These are phyloP conservation scores for Xylaria digitata DNA, from an alignment of 2,329 filamentous ascomycete species.

Conservation along the genomic window DNA sequence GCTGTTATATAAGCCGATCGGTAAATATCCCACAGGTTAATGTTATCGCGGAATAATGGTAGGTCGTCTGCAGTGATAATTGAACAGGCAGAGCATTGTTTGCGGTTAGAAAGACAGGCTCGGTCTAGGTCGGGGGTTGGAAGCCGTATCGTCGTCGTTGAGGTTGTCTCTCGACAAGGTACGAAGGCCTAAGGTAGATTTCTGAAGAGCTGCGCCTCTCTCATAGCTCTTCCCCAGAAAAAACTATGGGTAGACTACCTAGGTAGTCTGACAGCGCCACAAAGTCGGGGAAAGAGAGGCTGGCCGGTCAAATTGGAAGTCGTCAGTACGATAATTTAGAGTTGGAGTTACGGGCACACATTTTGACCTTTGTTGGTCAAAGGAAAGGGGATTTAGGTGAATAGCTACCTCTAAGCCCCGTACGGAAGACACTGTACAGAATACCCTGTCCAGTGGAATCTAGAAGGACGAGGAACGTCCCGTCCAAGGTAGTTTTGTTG, in stretches of 20 bases:
- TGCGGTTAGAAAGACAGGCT: slow-evolving; percentile 31
- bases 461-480: slow-evolving; percentile 8
- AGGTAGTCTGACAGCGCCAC: slow-evolving; percentile 4
- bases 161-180: slow-evolving; percentile 16
- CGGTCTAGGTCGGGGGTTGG: slow-evolving; percentile 10
- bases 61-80: slow-evolving; percentile 46
- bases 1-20: slow-evolving; percentile 3
- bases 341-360: slow-evolving; percentile 8
- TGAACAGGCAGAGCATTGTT: slow-evolving; percentile 45
- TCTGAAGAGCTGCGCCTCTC: slow-evolving; percentile 11
- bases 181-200: slow-evolving; percentile 10
- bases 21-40: slow-evolving; percentile 28
- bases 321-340: neutral
- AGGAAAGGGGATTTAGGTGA: neutral
- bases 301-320: slow-evolving; percentile 20
- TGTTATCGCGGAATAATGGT: slow-evolving; percentile 51
- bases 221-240: slow-evolving; percentile 28
- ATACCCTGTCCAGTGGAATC: slow-evolving; percentile 2
- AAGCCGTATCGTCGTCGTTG: slow-evolving; percentile 18
- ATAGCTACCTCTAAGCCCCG: slow-evolving; percentile 4
- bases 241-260: neutral
- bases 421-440: neutral
- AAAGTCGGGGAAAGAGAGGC: slow-evolving; percentile 5
- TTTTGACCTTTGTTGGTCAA: too few relatives aligned
- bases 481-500: slow-evolving; percentile 3